Conservation (phyloP, 495 filamentous ascomycete genomes). For the Halenospora varia region DNA sequence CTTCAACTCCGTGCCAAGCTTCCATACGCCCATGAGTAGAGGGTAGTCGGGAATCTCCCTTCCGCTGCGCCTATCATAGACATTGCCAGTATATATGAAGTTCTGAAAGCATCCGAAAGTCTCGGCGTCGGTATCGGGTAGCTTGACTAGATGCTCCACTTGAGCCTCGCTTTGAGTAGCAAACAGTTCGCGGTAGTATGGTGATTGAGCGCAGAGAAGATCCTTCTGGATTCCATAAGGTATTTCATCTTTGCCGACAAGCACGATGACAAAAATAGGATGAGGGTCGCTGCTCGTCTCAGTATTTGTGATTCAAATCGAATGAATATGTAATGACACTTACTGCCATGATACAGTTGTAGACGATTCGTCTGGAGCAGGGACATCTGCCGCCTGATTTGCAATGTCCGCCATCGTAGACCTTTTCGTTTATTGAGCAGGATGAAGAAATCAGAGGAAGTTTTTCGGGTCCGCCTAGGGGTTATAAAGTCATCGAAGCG, state of each 20-base stretch:
- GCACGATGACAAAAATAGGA: constrained; percentile 45
- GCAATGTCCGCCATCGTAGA: constrained; percentile 4
- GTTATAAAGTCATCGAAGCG: neutral
- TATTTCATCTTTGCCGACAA: constrained; percentile 43
- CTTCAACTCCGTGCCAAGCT: constrained; percentile 42
- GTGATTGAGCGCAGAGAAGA: constrained; percentile 45
- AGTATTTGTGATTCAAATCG: no score
- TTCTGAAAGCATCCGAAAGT: constrained; percentile 48
- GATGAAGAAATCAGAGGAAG: no score
- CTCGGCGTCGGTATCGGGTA: constrained; percentile 38
- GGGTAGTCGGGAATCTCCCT: constrained; percentile 42
- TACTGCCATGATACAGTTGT: constrained; percentile 24
- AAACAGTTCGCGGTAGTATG: constrained; percentile 41
- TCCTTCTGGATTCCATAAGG: constrained; percentile 54
- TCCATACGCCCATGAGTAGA: constrained; percentile 46
- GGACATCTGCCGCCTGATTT: constrained; percentile 20
- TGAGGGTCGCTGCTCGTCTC: constrained; percentile 46
- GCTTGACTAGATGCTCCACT: constrained; percentile 42
- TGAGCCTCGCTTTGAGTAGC: constrained; percentile 25
- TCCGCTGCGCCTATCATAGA: constrained; percentile 30
- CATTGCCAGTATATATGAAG: constrained; percentile 45
- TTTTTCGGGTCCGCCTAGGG: neutral
- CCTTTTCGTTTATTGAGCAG: neutral
- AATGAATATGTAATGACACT: no score
- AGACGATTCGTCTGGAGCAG: constrained; percentile 14